Conservation (phyloP, 495 filamentous ascomycete genomes). For the Tuber calosporum region DNA sequence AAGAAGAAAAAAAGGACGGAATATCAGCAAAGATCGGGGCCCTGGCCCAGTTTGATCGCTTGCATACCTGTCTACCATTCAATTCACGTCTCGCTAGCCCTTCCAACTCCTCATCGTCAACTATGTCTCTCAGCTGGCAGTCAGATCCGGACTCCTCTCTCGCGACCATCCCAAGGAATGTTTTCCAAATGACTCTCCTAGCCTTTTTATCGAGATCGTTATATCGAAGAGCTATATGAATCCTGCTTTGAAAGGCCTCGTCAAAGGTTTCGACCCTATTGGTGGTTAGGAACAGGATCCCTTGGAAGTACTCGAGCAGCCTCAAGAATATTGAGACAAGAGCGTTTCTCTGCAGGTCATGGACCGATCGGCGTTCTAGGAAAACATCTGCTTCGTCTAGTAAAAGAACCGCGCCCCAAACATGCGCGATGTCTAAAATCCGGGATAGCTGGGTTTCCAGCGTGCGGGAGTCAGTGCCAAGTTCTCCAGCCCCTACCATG, state of each 20-base stretch:
- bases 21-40: conserved; percentile 4
- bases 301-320: conserved; percentile 51
- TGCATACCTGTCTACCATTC: conserved; percentile 39
- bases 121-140: conserved; percentile 29
- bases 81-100: conserved; percentile 27
- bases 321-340: conserved; percentile 70
- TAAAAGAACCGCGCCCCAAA: conserved; percentile 74
- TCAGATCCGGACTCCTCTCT: conserved; percentile 31
- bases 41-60: background rate
- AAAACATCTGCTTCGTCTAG: conserved; percentile 77
- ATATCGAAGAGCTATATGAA: conserved; percentile 47
- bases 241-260: conserved; percentile 49
- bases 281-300: conserved; percentile 51
- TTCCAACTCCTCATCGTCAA: conserved; percentile 35
- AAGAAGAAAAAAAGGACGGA: conserved; percentile 12
- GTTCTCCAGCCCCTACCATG: conserved; percentile 69
- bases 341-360: conserved; percentile 68
- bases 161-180: conserved; percentile 40
- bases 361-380: conserved; percentile 62
- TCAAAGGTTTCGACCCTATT: conserved; percentile 48
- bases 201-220: conserved; percentile 37
- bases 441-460: conserved; percentile 74
- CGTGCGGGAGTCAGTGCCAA: conserved; percentile 70
- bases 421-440: conserved; percentile 79
- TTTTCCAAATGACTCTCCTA: conserved; percentile 40